Conservation (phyloP, 805 yeast genomes). For the Kuraishia ogatae region DNA sequence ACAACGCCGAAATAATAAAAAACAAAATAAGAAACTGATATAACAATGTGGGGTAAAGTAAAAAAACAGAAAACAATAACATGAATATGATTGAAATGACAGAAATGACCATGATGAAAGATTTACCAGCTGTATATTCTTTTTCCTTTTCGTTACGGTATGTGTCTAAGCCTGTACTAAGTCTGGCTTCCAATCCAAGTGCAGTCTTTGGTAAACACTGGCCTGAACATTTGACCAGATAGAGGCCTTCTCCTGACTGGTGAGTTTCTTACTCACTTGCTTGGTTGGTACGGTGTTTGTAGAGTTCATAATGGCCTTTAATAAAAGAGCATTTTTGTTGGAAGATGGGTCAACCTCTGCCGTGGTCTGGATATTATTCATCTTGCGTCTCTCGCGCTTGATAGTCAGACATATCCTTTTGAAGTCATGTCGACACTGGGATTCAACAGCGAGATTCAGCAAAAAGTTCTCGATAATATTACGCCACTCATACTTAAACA, state of each 20-base stretch:
- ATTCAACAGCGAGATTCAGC: constrained; percentile 57
- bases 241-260: constrained; percentile 46
- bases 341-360: constrained; percentile 1
- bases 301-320: constrained; percentile 22
- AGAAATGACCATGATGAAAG: not conserved
- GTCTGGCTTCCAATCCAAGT: constrained; percentile 52
- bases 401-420: constrained; percentile 39
- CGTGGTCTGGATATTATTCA: constrained; percentile 16
- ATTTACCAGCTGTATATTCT: no score
- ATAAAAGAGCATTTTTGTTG: constrained; percentile 14
- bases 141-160: not conserved
- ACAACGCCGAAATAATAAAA: not conserved
- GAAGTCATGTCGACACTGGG: constrained; percentile 62
- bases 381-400: constrained; percentile 28
- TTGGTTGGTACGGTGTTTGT: constrained; percentile 8
- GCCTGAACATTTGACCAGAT: constrained; percentile 62
- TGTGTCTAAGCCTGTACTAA: not conserved
- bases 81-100: not conserved
- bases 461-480: constrained; percentile 64
- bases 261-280: constrained; percentile 20
- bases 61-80: not conserved
- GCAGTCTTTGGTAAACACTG: constrained; percentile 47
- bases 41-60: not conserved
- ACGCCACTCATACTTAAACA: constrained; percentile 49
- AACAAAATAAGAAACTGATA: not conserved